These are phyloP conservation scores for Penicillium fimorum DNA, from an alignment of 495 filamentous ascomycete species.

Conservation along the genomic window DNA sequence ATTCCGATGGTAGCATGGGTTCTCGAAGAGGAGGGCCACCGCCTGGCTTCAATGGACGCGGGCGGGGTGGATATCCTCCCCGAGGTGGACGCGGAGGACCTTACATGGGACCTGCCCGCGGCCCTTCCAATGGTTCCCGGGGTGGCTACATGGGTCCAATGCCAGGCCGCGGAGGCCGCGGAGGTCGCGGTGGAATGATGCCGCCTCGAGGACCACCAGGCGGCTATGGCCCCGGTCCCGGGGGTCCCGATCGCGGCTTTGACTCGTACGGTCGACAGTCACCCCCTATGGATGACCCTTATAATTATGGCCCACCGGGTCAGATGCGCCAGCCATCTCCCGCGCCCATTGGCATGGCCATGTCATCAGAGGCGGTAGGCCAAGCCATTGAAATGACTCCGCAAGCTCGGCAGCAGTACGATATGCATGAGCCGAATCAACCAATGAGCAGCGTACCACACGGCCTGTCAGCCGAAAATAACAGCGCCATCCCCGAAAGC, in stretches of 20 bases:
- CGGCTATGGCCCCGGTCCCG: constrained; percentile 34
- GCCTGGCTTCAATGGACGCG: constrained; percentile 54
- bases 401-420: constrained; percentile 33
- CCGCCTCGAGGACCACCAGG: constrained; percentile 55
- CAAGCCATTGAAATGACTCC: constrained; percentile 82
- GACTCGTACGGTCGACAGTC: constrained; percentile 28
- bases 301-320: constrained; percentile 21
- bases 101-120: constrained; percentile 42
- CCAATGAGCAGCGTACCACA: constrained; percentile 60
- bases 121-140: constrained; percentile 30
- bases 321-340: constrained; percentile 46
- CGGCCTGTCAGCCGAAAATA: constrained; percentile 32
- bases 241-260: constrained; percentile 25
- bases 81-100: constrained; percentile 57
- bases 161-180: constrained; percentile 30
- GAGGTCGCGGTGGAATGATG: constrained; percentile 35
- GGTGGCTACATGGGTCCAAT: constrained; percentile 40
- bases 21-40: constrained; percentile 49
- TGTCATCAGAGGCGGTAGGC: constrained; percentile 54
- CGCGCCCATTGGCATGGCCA: constrained; percentile 58
- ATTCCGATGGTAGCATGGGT: constrained; percentile 61
- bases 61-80: constrained; percentile 50
- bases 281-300: constrained; percentile 33
- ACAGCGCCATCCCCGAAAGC: constrained; percentile 45
- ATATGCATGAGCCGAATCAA: constrained; percentile 52